Percentiles rank a stretch among this genome's conserved stretches.
Conservation (phyloP, 306 rosid species). For the Trifolium fragiferum region DNA sequence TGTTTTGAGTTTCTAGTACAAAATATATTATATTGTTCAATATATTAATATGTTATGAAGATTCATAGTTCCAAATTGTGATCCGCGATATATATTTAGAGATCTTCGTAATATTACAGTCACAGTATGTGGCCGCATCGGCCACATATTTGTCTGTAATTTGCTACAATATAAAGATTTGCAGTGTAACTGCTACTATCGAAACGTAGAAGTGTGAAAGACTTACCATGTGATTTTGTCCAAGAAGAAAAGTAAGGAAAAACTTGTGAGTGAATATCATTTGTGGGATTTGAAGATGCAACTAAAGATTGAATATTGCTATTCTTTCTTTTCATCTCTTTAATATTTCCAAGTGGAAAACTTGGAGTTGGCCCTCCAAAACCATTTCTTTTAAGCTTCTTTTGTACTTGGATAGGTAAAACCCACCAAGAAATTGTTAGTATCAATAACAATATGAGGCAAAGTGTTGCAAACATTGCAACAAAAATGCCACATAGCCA, state of each 20-base stretch:
- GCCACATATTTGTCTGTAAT: too few relatives aligned
- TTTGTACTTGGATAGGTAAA: conserved; percentile 52
- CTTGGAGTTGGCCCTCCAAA: conserved; percentile 73
- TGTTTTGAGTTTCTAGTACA: background rate
- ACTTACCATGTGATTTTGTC: conserved; percentile 73
- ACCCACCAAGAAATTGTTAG: conserved; percentile 60
- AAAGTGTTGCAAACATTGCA: conserved; percentile 32
- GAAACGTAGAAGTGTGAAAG: background rate
- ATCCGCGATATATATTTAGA: too few relatives aligned
- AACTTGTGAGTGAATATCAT: conserved; percentile 73
- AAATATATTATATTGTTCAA: background rate
- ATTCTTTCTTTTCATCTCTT: conserved; percentile 62
- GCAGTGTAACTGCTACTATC: background rate
- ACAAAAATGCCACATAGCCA: conserved; percentile 32
- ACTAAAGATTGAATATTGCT: background rate
- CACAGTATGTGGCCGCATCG: too few relatives aligned
- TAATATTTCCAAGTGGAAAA: conserved; percentile 78
- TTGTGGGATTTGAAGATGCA: conserved; percentile 42
- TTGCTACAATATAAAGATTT: background rate
- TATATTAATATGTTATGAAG: too few relatives aligned
- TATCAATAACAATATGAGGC: conserved; percentile 42
- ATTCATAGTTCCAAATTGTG: too few relatives aligned
- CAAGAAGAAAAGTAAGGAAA: conserved; percentile 76
- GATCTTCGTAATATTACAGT: too few relatives aligned
- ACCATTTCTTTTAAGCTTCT: conserved; percentile 65